Conservation (phyloP, 2,329 filamentous ascomycete species). For the Colletotrichum sp. region DNA sequence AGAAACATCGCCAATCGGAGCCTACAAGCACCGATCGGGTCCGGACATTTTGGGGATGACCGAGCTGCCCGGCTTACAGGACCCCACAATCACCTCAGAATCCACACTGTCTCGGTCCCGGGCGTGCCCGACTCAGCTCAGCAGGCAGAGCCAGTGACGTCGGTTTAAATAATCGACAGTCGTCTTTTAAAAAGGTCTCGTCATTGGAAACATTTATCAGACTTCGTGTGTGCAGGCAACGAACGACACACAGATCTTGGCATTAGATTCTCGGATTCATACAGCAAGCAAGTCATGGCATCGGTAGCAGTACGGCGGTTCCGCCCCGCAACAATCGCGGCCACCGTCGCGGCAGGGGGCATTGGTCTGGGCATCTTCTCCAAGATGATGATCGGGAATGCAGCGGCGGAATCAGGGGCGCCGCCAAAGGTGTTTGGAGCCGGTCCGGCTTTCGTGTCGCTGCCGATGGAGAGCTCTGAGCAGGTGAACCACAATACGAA, state of each 20-base stretch:
- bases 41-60: slow-evolving; percentile 21
- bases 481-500: slow-evolving; percentile 93
- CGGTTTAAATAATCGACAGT: neutral
- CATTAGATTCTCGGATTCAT: neutral
- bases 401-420: slow-evolving; percentile 1
- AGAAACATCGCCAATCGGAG: neutral
- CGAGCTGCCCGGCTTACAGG: slow-evolving; percentile 1
- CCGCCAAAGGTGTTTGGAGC: slow-evolving; percentile 31
- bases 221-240: neutral
- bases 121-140: neutral
- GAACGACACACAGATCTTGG: neutral
- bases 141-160: neutral
- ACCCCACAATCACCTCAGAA: neutral
- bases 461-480: slow-evolving; percentile 81
- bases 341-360: slow-evolving; percentile 20
- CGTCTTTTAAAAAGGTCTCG: neutral
- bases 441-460: slow-evolving; percentile 67
- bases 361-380: slow-evolving; percentile 19
- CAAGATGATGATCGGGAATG: slow-evolving; percentile 24
- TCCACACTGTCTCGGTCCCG: neutral
- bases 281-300: neutral
- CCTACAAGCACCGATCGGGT: neutral
- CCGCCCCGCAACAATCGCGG: slow-evolving; percentile 26
- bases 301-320: slow-evolving; percentile 4
- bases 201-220: neutral